Evolutionary conservation across 805 yeast genomes (phyloP), one percentile per base, ranked within the genome.

Genomic region (Starmerella tilneyi): DNA sequence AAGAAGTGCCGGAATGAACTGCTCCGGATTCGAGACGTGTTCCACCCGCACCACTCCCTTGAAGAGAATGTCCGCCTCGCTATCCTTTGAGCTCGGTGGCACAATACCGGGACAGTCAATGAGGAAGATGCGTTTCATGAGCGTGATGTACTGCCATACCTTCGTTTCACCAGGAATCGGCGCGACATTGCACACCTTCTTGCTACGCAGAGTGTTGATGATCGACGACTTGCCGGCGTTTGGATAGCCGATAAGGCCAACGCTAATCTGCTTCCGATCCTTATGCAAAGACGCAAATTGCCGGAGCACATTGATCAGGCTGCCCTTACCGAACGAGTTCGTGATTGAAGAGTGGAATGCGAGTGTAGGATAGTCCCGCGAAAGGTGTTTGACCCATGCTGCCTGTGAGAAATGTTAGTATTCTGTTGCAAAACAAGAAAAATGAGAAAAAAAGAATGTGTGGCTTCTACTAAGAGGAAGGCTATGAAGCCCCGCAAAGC

Each of bases 31-130:
- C 0, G 94, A 76, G 39, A 92, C 97, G 60, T 89, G 94, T 63
- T 89, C 98, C n/a, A 89, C 96, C 69, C 98, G 81, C 2, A 89
- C 98, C 16, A 92, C 98, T 62, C 98, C 98, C 64, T 96, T 78
- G 67, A 89, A 84, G 54, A 89, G 64, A 58, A 89, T 85, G 64
- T 89, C 97, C 22, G 94, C 78, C 62, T 85, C 94, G 1, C 89
- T 66, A 63, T 92, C 98, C 58, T 79, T 85, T 23, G 78, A 62
- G 15, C 94, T 82, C 22, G 98, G 98, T 9, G 98, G 98, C 17
- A 89, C 98, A 60, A 89, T 89, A 67, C 98, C 98, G 2, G 98
- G 98, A 71, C 98, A 92, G 67, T 89, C 98, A 59, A 89, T 92
- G 58, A 89, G 70, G 66, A 88, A 89, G 43, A 89, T 89, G 54